Evolutionary conservation across 2,329 filamentous ascomycete genomes (phyloP).

Genomic region (Colletotrichum graminicola): DNA sequence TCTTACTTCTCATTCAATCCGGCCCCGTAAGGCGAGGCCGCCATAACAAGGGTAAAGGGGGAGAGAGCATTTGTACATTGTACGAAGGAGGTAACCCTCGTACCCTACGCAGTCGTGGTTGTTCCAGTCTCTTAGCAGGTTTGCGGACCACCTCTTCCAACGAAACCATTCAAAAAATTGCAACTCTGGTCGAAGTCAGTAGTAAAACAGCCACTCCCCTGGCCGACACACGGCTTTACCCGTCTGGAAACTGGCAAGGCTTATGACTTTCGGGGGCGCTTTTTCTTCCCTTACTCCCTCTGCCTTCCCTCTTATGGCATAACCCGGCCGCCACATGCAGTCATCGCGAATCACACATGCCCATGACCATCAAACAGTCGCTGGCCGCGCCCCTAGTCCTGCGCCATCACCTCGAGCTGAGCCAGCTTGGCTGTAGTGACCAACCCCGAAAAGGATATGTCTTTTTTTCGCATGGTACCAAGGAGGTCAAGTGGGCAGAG

Average conservation of each 20-base stretch:
- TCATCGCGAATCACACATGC: slow-evolving; percentile 16
- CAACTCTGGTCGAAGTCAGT: slow-evolving; percentile 14
- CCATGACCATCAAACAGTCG: slow-evolving; percentile 8
- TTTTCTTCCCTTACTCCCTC: not conserved
- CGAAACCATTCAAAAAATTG: not conserved
- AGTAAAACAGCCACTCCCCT: not conserved
- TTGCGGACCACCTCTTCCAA: not conserved
- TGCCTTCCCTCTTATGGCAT: not conserved
- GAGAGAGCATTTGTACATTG: not conserved
- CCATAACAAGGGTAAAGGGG: too few relatives aligned
- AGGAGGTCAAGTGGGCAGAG: not conserved
- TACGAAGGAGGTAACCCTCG: not conserved
- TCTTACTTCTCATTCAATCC: slow-evolving; percentile 14
- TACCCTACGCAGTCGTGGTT: not conserved
- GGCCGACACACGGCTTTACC: not conserved
- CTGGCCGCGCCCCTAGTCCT: slow-evolving; percentile 20
- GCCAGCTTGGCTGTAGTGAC: slow-evolving; percentile 28
- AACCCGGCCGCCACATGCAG: slow-evolving; percentile 29
- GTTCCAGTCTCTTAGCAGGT: not conserved
- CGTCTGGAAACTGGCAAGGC: slow-evolving; percentile 5
- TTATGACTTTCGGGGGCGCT: not conserved
- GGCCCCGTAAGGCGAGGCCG: slow-evolving; percentile 21
- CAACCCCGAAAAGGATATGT: slow-evolving; percentile 17
- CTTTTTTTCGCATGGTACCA: not conserved
- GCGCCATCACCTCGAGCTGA: slow-evolving; percentile 40